These are phyloP conservation scores for Xylaria curta DNA, from an alignment of 495 filamentous ascomycete species.

Conservation along the genomic window DNA sequence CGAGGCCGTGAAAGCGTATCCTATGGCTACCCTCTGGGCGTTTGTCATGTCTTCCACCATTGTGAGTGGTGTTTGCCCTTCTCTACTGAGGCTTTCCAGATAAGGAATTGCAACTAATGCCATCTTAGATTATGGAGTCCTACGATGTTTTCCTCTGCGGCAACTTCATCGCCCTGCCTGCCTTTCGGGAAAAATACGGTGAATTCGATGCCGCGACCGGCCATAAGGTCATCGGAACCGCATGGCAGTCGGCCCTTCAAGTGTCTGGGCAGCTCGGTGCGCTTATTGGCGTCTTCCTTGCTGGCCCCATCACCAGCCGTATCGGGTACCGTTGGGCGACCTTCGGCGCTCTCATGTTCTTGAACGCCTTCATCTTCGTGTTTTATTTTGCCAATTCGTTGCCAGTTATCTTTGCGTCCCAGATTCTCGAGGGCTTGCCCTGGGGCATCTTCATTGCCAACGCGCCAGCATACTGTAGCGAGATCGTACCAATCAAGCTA, in stretches of 20 bases:
- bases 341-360: slow-evolving; percentile 48
- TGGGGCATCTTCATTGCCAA: slow-evolving; percentile 62
- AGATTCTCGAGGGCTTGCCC: slow-evolving; percentile 55
- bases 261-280: slow-evolving; percentile 51
- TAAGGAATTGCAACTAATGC: slow-evolving; percentile 24
- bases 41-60: slow-evolving; percentile 61
- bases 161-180: slow-evolving; percentile 50
- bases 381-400: slow-evolving; percentile 53
- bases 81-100: background rate
- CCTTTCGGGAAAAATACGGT: slow-evolving; percentile 47
- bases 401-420: slow-evolving; percentile 50
- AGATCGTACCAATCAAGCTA: slow-evolving; percentile 53
- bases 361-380: slow-evolving; percentile 56
- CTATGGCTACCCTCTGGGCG: slow-evolving; percentile 56
- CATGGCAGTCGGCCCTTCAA: slow-evolving; percentile 56
- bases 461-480: slow-evolving; percentile 53
- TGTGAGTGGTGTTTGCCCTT: slow-evolving; percentile 43
- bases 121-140: slow-evolving; percentile 53
- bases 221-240: slow-evolving; percentile 40
- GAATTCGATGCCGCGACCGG: slow-evolving; percentile 32
- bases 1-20: slow-evolving; percentile 55
- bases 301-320: slow-evolving; percentile 53
- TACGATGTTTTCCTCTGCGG: slow-evolving; percentile 54
- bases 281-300: slow-evolving; percentile 52
- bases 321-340: slow-evolving; percentile 58